A percentile compares a stretch with the other conserved stretches of the same genome.
phyloP scores from a whole-genome alignment of 1,284 basidiomycete species.

The Kwoniella shivajii region DNA sequence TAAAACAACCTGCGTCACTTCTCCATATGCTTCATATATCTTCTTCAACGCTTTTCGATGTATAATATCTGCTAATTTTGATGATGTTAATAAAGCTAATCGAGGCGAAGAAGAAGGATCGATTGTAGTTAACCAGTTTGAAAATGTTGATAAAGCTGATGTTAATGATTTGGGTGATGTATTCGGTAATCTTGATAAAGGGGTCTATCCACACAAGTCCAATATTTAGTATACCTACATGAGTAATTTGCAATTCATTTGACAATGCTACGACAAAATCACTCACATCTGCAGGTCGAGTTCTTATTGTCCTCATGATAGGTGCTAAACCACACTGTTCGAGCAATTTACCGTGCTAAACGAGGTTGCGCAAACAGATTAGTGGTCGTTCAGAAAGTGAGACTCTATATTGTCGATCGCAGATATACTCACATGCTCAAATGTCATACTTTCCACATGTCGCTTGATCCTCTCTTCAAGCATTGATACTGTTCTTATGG shows the following conservation, averaged over 20 bases:
- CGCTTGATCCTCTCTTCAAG: constrained; percentile 67
- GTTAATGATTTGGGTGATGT: constrained; percentile 51
- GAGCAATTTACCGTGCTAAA: constrained; percentile 71
- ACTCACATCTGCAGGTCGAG: constrained; percentile 62
- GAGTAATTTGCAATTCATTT: no score
- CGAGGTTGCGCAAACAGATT: not conserved
- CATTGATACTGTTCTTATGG: constrained; percentile 62
- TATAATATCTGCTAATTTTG: constrained; percentile 66
- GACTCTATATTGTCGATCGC: not conserved
- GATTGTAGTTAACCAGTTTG: constrained; percentile 54
- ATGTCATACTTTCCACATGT: constrained; percentile 67
- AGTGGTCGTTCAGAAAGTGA: not conserved
- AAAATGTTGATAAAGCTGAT: constrained; percentile 49
- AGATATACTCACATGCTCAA: constrained; percentile 71
- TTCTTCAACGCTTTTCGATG: constrained; percentile 72
- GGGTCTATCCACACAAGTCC: constrained; percentile 64
- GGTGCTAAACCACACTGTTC: constrained; percentile 72
- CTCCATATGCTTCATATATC: constrained; percentile 68
- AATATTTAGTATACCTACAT: no score
- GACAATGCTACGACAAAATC: not conserved
- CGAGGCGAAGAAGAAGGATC: constrained; percentile 60
- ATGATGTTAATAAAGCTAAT: constrained; percentile 70
- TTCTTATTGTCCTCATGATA: constrained; percentile 63
- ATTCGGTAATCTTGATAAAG: constrained; percentile 51
- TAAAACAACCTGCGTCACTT: constrained; percentile 72